Percentiles rank a stretch among this genome's conserved stretches.
phyloP scores from a whole-genome alignment of 179 eudicot genomes.

The Amaranthus tricolor region DNA sequence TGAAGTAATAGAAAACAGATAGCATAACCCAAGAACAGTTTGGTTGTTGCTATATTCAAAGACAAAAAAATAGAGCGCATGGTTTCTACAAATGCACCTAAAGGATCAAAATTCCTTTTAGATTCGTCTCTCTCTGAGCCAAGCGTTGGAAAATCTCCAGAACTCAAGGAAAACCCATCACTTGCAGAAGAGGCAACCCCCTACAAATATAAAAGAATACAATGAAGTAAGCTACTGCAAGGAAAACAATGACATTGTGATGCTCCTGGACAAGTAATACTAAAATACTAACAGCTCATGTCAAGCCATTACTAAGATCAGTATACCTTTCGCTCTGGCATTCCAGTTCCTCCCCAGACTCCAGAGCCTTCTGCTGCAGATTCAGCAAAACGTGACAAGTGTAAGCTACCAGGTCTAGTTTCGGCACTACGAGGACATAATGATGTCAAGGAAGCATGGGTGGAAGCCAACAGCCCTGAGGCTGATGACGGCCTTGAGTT shows the following conservation, averaged over 20 bases:
- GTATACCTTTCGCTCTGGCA: slow-evolving; percentile 68
- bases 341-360: slow-evolving; percentile 47
- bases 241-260: background rate
- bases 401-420: slow-evolving; percentile 91
- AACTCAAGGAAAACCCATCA: slow-evolving; percentile 66
- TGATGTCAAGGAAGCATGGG: slow-evolving; percentile 52
- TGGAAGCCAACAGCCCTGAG: slow-evolving; percentile 70
- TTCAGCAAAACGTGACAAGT: slow-evolving; percentile 90
- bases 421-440: slow-evolving; percentile 92
- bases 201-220: slow-evolving; percentile 39
- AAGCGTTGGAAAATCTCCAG: slow-evolving; percentile 96
- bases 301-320: background rate
- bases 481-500: slow-evolving; percentile 93
- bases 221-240: slow-evolving; percentile 1
- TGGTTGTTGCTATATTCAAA: background rate
- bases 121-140: slow-evolving; percentile 76
- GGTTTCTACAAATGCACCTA: slow-evolving; percentile 43
- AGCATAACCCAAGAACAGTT: slow-evolving; percentile 8
- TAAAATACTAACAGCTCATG: slow-evolving; percentile 1
- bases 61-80: slow-evolving; percentile 9
- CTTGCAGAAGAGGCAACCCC: slow-evolving; percentile 40
- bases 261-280: background rate
- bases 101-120: slow-evolving; percentile 40
- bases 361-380: slow-evolving; percentile 35
- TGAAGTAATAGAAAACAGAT: slow-evolving; percentile 4